Evolutionary conservation across 805 yeast species (phyloP), one percentile per base, ranked within the genome.

Genomic region (Jamesozyma spencerorum): DNA sequence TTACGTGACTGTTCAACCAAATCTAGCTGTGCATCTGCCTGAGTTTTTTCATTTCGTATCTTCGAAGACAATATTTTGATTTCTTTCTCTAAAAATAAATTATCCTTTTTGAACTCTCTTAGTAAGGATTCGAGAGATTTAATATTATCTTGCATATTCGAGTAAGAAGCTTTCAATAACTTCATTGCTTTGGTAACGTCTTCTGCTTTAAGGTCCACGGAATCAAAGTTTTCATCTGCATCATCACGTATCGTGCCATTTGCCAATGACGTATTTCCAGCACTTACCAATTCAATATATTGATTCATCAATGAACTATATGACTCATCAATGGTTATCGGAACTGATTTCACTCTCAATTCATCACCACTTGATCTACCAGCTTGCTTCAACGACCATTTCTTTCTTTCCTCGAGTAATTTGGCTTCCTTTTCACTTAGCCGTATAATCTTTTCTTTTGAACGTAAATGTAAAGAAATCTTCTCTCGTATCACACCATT

Each of bases 281-380:
- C 46, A 1, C 61, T 61, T 5, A 56, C 51, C 17, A 51, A 22
- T 28, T 50, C 55, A 33, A 57, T 49, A 39, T 58, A 58, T 15
- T 41, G 38, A 36, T 55, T 45, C 45, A 58, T 33, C 4, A 33
- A 12, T 2, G 39, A 22, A 18, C 55, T 50, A 42, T 58, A 53
- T 13, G 44, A 38, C 3, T 53, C 43, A 28, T 36, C 36, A 15
- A 51, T 41, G 13, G 40, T 19, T n/a, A 33, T 33, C 10, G 10
- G 8, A 6, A 15, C 34, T 35, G 13, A 47, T 38, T 22, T 29
- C 8, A 17, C 15, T 12, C 5, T 18, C 8, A 5, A 8, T 29
- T 12, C 14, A n/a, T 17, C 12, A n/a, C 38, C 20, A 34, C 15
- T 15, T 29, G 32, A 12, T 5, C 8, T 5, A 14, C 17, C 15